Conservation (phyloP, 1,284 basidiomycete genomes). For the Meripilus lineatus region DNA sequence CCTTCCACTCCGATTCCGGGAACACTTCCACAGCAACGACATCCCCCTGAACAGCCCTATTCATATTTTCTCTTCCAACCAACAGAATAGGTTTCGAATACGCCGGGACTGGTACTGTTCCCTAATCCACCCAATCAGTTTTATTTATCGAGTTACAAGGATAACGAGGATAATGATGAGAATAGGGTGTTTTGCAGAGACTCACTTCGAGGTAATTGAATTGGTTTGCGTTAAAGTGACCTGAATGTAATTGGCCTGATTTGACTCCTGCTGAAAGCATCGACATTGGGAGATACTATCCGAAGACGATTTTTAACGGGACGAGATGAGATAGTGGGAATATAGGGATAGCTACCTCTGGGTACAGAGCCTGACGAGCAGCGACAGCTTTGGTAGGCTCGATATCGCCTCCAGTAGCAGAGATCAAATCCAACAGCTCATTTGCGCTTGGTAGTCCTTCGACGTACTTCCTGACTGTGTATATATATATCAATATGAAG, state of each 20-base stretch:
- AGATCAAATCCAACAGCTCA: conserved; percentile 76
- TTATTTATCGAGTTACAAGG: not conserved
- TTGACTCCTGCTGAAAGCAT: conserved; percentile 83
- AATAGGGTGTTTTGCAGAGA: conserved; percentile 4
- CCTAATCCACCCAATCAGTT: conserved; percentile 39
- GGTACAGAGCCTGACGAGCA: conserved; percentile 64
- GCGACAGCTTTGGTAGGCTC: conserved; percentile 53
- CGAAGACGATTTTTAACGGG: too few relatives aligned
- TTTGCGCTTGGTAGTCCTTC: conserved; percentile 62
- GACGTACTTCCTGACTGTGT: conserved; percentile 72
- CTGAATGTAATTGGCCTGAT: conserved; percentile 81
- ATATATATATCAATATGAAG: not conserved
- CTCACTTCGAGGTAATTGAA: conserved; percentile 93
- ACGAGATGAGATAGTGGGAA: too few relatives aligned
- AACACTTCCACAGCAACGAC: conserved; percentile 90
- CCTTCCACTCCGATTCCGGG: conserved; percentile 88
- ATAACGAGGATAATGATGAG: not conserved
- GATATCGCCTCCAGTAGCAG: conserved; percentile 57
- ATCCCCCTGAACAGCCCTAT: conserved; percentile 92
- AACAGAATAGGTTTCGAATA: conserved; percentile 82
- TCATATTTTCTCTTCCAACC: conserved; percentile 91
- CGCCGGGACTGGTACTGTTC: conserved; percentile 72
- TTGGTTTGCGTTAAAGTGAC: conserved; percentile 92
- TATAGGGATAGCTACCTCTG: too few relatives aligned
- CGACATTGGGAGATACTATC: conserved; percentile 78